Percentiles rank a stretch among this genome's conserved stretches.
These are phyloP conservation scores for Plasmodium ovale DNA, from an alignment of 169 alveolate species.

Conservation along the genomic window DNA sequence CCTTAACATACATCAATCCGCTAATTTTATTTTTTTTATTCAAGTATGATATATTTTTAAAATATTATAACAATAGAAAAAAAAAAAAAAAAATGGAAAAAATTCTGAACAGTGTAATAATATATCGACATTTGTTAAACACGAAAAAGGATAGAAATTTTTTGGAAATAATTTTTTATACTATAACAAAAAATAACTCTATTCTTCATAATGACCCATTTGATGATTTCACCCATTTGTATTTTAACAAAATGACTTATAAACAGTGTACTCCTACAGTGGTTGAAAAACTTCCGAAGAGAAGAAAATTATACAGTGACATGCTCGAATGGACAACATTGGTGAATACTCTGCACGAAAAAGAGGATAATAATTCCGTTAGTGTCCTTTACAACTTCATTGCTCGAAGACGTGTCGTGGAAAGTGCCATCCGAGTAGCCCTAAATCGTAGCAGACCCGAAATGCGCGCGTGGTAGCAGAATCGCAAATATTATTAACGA, in stretches of 20 bases:
- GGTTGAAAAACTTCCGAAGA: too few species aligned
- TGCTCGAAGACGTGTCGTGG: conserved; percentile 19
- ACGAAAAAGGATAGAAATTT: conserved; percentile 4
- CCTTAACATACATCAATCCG: conserved; percentile 28
- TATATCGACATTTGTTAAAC: conserved; percentile 13
- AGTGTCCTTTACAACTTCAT: conserved; percentile 32
- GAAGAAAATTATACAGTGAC: too few species aligned
- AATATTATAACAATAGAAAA: conserved; percentile 22
- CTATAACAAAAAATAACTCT: conserved; percentile 33
- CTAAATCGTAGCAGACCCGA: conserved; percentile 7
- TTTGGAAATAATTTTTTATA: conserved; percentile 5
- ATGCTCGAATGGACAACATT: too few species aligned
- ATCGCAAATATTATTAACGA: too few species aligned
- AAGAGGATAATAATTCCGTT: not conserved
- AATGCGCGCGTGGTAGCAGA: too few species aligned
- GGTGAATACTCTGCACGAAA: too few species aligned
- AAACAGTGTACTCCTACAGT: too few species aligned
- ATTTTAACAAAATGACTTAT: conserved; percentile 7
- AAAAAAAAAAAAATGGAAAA: not conserved
- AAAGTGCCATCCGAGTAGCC: not conserved
- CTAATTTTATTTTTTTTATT: conserved; percentile 46
- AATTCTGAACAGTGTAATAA: not conserved
- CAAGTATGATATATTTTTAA: conserved; percentile 34
- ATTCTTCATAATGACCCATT: not conserved
- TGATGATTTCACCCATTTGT: conserved; percentile 25